Evolutionary conservation across 352 stramenopile species (phyloP), one percentile per base, ranked within the genome.

Genomic region (Pythium coloratum): DNA sequence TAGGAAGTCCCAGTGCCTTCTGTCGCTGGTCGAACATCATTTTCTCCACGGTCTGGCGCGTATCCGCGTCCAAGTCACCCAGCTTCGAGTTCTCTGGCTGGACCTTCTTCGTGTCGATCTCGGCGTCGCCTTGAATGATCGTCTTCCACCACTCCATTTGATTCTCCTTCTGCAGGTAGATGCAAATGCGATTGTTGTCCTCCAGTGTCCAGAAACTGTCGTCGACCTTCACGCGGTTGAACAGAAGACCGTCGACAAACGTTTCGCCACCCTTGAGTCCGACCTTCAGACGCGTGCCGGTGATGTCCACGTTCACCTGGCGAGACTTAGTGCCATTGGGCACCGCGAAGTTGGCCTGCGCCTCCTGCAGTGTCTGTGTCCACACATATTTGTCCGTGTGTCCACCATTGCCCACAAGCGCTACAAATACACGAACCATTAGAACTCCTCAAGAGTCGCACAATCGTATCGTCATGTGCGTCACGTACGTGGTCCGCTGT

Each of bases 91-190:
- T 99, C 84, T 99, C 98, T 1, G 98, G 98, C 69, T 99, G 95
- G 54, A 99, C 96, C 73, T 99, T 99, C 66, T 96, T 93, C 36
- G 98, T 98, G 81, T 99, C 91, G 76, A 99, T 99, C 76, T 98
- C 96, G 0, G 82, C 76, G 71, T 99, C 97, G 32, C 90, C 91
- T 56, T 96, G 73, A 51, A 98, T 94, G 51, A 99, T 94, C 58
- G 84, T 91, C 71, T 98, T 98, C 98, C 98, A 99, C 98, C 98
- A 99, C 88, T 99, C 97, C 97, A 99, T 99, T 75, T 98, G 85
- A 78, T 99, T 99, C 18, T 98, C 88, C 76, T 99, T 99, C 76
- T 98, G 91, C 26, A 99, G 71, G 60, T 97, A 98, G 42, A 99
- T 76, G 46, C 91, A 93, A 53, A 96, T 89, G 59, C 86, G 84